phyloP scores from a whole-genome alignment of 352 stramenopile species.

The Pythium scleroteichum region DNA sequence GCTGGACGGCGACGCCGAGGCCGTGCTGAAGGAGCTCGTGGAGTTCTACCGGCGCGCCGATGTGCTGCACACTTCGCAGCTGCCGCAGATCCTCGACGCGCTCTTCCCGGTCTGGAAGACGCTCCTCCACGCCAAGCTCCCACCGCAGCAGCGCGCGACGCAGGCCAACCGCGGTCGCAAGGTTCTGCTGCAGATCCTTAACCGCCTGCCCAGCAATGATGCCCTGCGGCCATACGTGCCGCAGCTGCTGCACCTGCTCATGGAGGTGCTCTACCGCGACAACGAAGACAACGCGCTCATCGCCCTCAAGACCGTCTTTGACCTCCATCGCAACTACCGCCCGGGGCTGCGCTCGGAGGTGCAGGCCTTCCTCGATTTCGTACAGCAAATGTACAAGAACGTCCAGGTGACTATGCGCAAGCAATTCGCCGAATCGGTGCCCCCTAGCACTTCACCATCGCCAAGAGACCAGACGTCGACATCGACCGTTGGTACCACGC shows the following conservation, averaged over 20 bases:
- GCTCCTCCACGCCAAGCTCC: slow-evolving; percentile 76
- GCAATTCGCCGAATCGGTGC: slow-evolving; percentile 66
- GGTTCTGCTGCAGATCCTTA: slow-evolving; percentile 94
- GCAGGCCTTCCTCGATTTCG: slow-evolving; percentile 84
- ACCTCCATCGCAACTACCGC: slow-evolving; percentile 96
- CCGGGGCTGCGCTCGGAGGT: slow-evolving; percentile 90
- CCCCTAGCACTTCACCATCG: slow-evolving; percentile 1
- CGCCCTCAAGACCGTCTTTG: slow-evolving; percentile 95
- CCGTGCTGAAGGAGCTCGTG: slow-evolving; percentile 81
- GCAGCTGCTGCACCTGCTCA: slow-evolving; percentile 90
- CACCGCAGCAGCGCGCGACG: slow-evolving; percentile 75
- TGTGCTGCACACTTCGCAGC: slow-evolving; percentile 89
- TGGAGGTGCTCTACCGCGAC: slow-evolving; percentile 94
- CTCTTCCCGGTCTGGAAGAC: slow-evolving; percentile 90
- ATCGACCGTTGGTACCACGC: neutral
- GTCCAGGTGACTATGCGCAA: slow-evolving; percentile 82
- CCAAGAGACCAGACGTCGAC: slow-evolving; percentile 11
- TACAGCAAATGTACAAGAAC: slow-evolving; percentile 92
- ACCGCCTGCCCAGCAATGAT: slow-evolving; percentile 94
- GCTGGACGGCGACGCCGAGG: slow-evolving; percentile 70
- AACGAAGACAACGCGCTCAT: slow-evolving; percentile 97
- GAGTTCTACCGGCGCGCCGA: slow-evolving; percentile 87
- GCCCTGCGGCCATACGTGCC: slow-evolving; percentile 92
- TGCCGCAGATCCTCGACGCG: slow-evolving; percentile 87
- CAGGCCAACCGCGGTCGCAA: slow-evolving; percentile 90